Conservation (phyloP, 306 rosid genomes). For the Fragaria iinumae region DNA sequence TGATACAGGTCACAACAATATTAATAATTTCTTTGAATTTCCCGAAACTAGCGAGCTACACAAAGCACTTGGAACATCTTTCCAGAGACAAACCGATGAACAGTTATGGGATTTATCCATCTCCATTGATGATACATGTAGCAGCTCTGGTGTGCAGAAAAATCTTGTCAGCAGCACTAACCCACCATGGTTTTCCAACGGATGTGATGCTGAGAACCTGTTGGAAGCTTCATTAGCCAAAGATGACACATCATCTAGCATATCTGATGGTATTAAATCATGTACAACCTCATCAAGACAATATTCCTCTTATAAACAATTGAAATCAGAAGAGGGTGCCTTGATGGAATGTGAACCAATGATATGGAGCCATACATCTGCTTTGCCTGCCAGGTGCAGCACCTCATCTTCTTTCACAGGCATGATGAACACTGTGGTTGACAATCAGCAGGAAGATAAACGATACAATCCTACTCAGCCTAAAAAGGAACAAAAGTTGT, state of each 20-base stretch:
- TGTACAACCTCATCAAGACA: conserved; percentile 24
- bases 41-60: conserved; percentile 57
- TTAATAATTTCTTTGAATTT: conserved; percentile 36
- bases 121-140: conserved; percentile 32
- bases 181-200: conserved; percentile 29
- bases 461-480: conserved; percentile 18
- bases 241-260: conserved; percentile 41
- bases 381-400: conserved; percentile 22
- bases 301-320: conserved; percentile 33
- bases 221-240: conserved; percentile 43
- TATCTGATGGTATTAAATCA: conserved; percentile 35
- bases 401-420: conserved; percentile 41
- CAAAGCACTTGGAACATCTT: conserved; percentile 51
- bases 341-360: conserved; percentile 22
- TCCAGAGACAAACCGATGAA: conserved; percentile 31
- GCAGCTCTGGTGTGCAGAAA: conserved; percentile 35
- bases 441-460: conserved; percentile 30
- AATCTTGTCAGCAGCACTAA: conserved; percentile 30
- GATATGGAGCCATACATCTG: conserved; percentile 28
- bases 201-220: conserved; percentile 37
- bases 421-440: conserved; percentile 33
- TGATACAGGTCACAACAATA: conserved; percentile 18
- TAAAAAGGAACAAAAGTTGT: conserved; percentile 35
- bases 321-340: conserved; percentile 38
- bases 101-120: conserved; percentile 26